Conservation (phyloP, 1,139 yeast genomes). For the Lodderomyces beijingensis region DNA sequence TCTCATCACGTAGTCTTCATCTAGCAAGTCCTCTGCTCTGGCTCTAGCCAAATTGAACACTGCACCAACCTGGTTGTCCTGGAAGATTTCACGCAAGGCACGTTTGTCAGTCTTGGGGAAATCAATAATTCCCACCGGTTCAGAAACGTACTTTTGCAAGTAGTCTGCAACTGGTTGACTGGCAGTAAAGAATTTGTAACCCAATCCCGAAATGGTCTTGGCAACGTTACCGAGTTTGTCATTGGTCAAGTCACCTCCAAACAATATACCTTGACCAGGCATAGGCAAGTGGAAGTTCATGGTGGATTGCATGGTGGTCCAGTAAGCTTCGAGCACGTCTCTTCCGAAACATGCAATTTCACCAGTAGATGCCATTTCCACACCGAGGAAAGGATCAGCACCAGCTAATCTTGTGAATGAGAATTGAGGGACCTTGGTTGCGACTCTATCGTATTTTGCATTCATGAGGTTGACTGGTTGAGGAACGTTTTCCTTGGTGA, state of each 20-base stretch:
- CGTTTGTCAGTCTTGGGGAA: slow-evolving; percentile 93
- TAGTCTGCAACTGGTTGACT: slow-evolving; percentile 67
- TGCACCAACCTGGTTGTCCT: slow-evolving; percentile 72
- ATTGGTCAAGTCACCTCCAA: slow-evolving; percentile 87
- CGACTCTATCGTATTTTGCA: slow-evolving; percentile 58
- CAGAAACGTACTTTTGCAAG: slow-evolving; percentile 46
- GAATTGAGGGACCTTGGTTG: slow-evolving; percentile 96
- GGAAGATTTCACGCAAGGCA: slow-evolving; percentile 89
- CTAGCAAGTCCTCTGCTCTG: slow-evolving; percentile 79
- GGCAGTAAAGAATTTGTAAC: slow-evolving; percentile 80
- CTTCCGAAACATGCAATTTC: slow-evolving; percentile 96
- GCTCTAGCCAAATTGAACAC: slow-evolving; percentile 90
- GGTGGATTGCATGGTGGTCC: slow-evolving; percentile 95
- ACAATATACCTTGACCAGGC: slow-evolving; percentile 84
- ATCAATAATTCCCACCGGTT: slow-evolving; percentile 63
- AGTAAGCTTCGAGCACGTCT: slow-evolving; percentile 84
- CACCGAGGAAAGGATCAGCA: slow-evolving; percentile 98
- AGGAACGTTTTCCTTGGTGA: slow-evolving; percentile 69
- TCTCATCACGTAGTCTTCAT: slow-evolving; percentile 95
- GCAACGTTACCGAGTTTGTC: slow-evolving; percentile 75
- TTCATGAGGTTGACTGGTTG: slow-evolving; percentile 67
- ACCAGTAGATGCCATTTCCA: slow-evolving; percentile 98
- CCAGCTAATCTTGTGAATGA: slow-evolving; percentile 98
- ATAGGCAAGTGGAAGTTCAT: slow-evolving; percentile 93
- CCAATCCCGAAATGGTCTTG: slow-evolving; percentile 60